Evolutionary conservation across 176 grass and related monocot genomes (phyloP).

Genomic region (Eragrostis nindensis): DNA sequence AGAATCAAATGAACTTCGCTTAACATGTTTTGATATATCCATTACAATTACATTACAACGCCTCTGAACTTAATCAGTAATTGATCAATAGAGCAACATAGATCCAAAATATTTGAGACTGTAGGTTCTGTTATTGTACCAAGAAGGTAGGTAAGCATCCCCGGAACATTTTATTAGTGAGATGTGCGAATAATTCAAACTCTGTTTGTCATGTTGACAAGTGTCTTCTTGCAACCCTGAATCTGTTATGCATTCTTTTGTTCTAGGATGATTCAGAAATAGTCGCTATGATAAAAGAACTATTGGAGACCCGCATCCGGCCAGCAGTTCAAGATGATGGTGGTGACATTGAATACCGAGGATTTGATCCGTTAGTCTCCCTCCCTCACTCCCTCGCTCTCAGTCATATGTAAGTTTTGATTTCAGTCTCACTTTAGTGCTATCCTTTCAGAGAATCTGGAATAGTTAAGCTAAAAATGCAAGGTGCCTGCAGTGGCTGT

Average conservation of each 20-base stretch:
- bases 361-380: slow-evolving; percentile 82
- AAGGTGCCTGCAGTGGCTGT: slow-evolving; percentile 97
- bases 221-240: slow-evolving; percentile 34
- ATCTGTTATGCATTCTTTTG: background rate
- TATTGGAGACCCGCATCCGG: slow-evolving; percentile 90
- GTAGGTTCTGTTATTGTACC: background rate
- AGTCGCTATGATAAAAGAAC: slow-evolving; percentile 99
- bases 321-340: slow-evolving; percentile 99
- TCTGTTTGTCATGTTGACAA: background rate
- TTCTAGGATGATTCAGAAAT: slow-evolving; percentile 98
- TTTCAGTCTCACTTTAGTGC: slow-evolving; percentile 27
- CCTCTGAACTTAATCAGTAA: slow-evolving; percentile 1
- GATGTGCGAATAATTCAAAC: slow-evolving; percentile 6
- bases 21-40: background rate
- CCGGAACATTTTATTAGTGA: background rate
- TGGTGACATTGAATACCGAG: slow-evolving; percentile 92
- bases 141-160: background rate
- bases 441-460: slow-evolving; percentile 71
- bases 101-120: background rate
- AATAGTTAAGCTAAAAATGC: slow-evolving; percentile 93
- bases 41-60: background rate
- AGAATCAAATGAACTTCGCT: background rate
- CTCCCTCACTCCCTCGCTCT: background rate
- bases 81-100: background rate
- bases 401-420: background rate